Conservation (phyloP, 306 rosid genomes). For the Cicer chorassanicum region DNA sequence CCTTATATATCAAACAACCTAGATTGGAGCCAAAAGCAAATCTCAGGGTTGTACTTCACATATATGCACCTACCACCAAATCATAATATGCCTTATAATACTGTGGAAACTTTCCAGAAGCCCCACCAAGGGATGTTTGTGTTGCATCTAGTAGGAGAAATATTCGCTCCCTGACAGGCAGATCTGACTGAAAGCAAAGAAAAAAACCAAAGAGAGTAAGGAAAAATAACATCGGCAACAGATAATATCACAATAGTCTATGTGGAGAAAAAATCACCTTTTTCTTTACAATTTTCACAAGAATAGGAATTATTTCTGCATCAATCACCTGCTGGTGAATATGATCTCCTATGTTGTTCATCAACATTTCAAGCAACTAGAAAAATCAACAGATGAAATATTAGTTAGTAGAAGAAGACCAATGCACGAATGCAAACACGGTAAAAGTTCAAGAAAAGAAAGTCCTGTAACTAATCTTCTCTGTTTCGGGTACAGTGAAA, state of each 20-base stretch:
- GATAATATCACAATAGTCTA: not conserved
- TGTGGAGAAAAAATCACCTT: constrained; percentile 62
- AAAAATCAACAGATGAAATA: constrained; percentile 47
- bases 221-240: constrained; percentile 21
- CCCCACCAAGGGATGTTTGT: constrained; percentile 96
- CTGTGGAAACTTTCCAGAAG: constrained; percentile 91
- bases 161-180: constrained; percentile 81
- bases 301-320: constrained; percentile 72
- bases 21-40: constrained; percentile 27
- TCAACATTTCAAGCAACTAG: constrained; percentile 94
- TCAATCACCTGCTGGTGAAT: constrained; percentile 84
- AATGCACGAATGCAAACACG: constrained; percentile 35
- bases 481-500: constrained; percentile 7
- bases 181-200: constrained; percentile 71
- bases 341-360: constrained; percentile 89
- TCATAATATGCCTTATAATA: constrained; percentile 88
- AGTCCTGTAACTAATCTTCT: constrained; percentile 38
- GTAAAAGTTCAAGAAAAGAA: constrained; percentile 25
- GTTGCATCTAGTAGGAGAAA: constrained; percentile 97
- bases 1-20: constrained; percentile 20
- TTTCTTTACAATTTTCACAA: constrained; percentile 93
- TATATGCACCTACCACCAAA: constrained; percentile 77
- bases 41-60: constrained; percentile 9
- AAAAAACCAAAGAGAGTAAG: constrained; percentile 23
- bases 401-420: constrained; percentile 24